A percentile compares a stretch with the other conserved stretches of the same genome.
These are phyloP conservation scores for Sphenostylis stenocarpa DNA, from an alignment of 306 rosid species.

Conservation along the genomic window DNA sequence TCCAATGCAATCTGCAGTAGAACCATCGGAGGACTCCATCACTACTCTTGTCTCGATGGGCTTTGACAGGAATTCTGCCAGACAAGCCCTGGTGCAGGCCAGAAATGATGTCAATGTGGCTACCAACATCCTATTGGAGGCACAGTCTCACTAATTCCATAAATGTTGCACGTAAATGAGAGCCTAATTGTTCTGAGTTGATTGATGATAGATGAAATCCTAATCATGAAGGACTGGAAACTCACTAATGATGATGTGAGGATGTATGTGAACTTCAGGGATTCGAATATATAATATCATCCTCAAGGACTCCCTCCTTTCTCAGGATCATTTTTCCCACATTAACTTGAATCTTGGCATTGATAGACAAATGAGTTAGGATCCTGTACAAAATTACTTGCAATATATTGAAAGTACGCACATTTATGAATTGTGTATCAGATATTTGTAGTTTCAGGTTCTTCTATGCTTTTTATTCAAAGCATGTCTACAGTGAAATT, in stretches of 20 bases:
- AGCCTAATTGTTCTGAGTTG: slow-evolving; percentile 25
- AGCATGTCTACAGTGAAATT: not conserved
- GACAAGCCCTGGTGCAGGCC: slow-evolving; percentile 94
- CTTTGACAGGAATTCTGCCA: slow-evolving; percentile 85
- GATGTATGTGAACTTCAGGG: slow-evolving; percentile 43
- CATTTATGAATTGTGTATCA: slow-evolving; percentile 20
- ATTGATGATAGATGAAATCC: slow-evolving; percentile 31
- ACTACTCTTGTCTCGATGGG: slow-evolving; percentile 93
- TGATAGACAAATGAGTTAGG: slow-evolving; percentile 36
- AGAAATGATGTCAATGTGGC: slow-evolving; percentile 88
- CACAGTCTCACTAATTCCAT: slow-evolving; percentile 63
- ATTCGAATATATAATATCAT: slow-evolving; percentile 27
- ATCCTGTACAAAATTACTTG: slow-evolving; percentile 56
- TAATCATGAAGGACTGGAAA: slow-evolving; percentile 37
- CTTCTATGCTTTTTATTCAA: slow-evolving; percentile 7
- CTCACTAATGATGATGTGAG: slow-evolving; percentile 39
- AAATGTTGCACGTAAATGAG: slow-evolving; percentile 10
- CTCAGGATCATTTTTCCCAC: slow-evolving; percentile 30
- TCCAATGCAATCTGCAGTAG: slow-evolving; percentile 51
- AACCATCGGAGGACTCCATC: slow-evolving; percentile 81
- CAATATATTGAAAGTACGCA: slow-evolving; percentile 35
- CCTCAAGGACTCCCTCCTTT: slow-evolving; percentile 33
- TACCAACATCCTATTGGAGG: slow-evolving; percentile 90
- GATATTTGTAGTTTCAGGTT: slow-evolving; percentile 28
- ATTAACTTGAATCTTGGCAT: slow-evolving; percentile 40